Evolutionary conservation across 805 yeast genomes (phyloP), one percentile per base, ranked within the genome.

Genomic region (Yarrowia sp.): DNA sequence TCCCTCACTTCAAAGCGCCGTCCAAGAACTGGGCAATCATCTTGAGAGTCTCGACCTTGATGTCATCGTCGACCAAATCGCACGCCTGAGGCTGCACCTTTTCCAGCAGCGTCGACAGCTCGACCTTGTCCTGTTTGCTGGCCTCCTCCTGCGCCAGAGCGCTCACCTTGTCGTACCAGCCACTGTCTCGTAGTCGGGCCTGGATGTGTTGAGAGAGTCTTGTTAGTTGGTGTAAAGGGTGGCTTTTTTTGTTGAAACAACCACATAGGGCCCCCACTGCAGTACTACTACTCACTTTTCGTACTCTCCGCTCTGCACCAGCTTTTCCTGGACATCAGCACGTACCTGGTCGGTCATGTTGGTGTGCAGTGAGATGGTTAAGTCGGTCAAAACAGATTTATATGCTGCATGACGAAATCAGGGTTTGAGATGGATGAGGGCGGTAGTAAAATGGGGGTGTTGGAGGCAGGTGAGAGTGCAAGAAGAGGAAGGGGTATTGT

Each of bases 161-260:
- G 55, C 85, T 82, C 34, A 93, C 87, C 67, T 87, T 83, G 72
- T 91, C 96, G 69, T 85, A 86, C 98, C 98, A 93, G 7, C 97
- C 97, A 0, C 88, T 83, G 74, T 90, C 89, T 65, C 86, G 83
- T 12, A 93, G 82, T 73, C 85, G 85, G 67, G 87, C 82, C 72
- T 86, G 86, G 69, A 93, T 78, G 58, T 83, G 81, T 64, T 84
- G 83, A 61, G 89, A 87, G 67, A 91, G 88, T 71, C 84, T 79
- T 44, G 70, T 17, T 58, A 58, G 50, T 58, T 30, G 50, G n/a
- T 20, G 49, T 43, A 24, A 24, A 24, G 30, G 30, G 30, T 24
- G 30, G 30, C 30, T 24, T 24, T 4, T 0, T 24, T 24, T 24
- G 30, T 24, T 24, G 30, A 24, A 24, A 24, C 6, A 24, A 7